A percentile compares a stretch with the other conserved stretches of the same genome.
phyloP scores from a whole-genome alignment of 1,139 yeast species.

The Candida albicans region DNA sequence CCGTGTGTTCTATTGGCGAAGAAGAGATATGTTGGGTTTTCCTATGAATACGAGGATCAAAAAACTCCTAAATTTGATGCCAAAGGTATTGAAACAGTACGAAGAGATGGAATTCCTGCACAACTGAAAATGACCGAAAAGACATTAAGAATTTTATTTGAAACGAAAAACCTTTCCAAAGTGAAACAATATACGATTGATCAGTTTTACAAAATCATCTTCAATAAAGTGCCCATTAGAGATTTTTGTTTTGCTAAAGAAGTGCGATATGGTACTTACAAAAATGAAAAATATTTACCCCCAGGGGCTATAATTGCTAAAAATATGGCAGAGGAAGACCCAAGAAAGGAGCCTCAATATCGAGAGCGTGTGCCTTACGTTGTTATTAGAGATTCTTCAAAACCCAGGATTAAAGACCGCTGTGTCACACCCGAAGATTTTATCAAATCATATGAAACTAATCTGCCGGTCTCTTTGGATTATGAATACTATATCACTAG shows the following conservation, averaged over 20 bases:
- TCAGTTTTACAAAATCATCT: conserved; percentile 66
- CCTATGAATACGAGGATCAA: conserved; percentile 63
- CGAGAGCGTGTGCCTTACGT: conserved; percentile 86
- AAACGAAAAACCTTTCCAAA: conserved; percentile 65
- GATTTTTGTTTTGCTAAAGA: conserved; percentile 94
- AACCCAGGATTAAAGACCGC: conserved; percentile 70
- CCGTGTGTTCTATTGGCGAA: conserved; percentile 83
- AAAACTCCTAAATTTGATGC: conserved; percentile 77
- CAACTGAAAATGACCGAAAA: conserved; percentile 81
- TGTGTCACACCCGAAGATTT: conserved; percentile 79
- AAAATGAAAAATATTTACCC: conserved; percentile 69
- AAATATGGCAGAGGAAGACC: conserved; percentile 61
- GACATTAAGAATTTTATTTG: conserved; percentile 66
- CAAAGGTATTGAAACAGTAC: conserved; percentile 90
- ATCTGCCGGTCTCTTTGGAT: conserved; percentile 55
- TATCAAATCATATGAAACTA: conserved; percentile 37
- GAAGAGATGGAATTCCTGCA: conserved; percentile 94
- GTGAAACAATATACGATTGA: conserved; percentile 64
- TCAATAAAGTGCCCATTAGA: conserved; percentile 62
- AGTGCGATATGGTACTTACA: conserved; percentile 81
- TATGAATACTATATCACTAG: conserved; percentile 81
- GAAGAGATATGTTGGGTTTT: conserved; percentile 84
- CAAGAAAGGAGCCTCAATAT: conserved; percentile 80
- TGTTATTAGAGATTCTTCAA: conserved; percentile 66
- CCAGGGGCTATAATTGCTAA: conserved; percentile 87